Evolutionary conservation across 2,329 filamentous ascomycete species (phyloP), one percentile per base, ranked within the genome.

Genomic region (Chaetomiaceae sp.): DNA sequence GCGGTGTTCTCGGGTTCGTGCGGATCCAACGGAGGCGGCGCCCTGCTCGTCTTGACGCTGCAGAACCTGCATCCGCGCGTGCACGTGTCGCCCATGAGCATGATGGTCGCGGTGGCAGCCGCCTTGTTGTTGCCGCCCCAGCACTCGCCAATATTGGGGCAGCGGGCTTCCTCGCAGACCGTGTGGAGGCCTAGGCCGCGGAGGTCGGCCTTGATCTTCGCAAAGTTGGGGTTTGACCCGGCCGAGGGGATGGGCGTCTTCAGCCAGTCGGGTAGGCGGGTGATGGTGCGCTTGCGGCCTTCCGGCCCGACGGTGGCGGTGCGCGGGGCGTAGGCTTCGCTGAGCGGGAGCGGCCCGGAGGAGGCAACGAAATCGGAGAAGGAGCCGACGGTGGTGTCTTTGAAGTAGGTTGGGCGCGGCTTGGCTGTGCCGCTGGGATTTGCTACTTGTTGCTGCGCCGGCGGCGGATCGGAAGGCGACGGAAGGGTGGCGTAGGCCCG

Each of bases 41-140:
- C 73, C 38, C 87, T 84, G 54, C 76, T 85, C 3, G 94, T 99
- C 79, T 97, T 97, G 48, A 99, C 94, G 60, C 86, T 90, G 79
- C 94, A 99, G 77, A 99, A 99, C 48, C 94, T 84, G 72, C 94
- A 99, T 16, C 92, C 94, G 55, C 94, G 82, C 16, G 94, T 99
- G 72, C 94, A 99, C 8, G 92, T 97, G 70, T 99, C 94, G 59
- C 94, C 94, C 91, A 97, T 97, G 43, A 99, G 76, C 94, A 99
- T 99, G 71, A 99, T 97, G 10, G 94, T 99, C 2, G 94, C 94
- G 29, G 94, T 99, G 4, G 94, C 94, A 23, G 90, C 86, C 60
- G 84, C 86, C 75, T 96, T 96, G 69, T 87, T 83, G 66, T 79
- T 84, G 30, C 94, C 94, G 57, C 94, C 94, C 94, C 94, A 99